Base-by-base conservation (phyloP, 176 grass and related monocot species). In the Aegilops sharonensis region DNA sequence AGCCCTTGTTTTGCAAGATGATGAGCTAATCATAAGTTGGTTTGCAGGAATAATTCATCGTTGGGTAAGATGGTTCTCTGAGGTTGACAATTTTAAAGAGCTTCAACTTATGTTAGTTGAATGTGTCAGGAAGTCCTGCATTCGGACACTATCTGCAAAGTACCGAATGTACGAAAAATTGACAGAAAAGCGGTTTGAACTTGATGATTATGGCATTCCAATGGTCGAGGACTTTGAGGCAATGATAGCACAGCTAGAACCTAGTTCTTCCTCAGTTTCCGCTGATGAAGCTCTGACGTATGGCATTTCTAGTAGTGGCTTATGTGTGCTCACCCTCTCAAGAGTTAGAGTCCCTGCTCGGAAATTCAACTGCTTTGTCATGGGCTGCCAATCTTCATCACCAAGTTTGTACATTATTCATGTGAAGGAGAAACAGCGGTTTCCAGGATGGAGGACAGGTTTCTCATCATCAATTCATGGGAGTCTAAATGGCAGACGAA, bases 381-480 rank as follows among this genome's bases (percentile, higher is more conserved):
- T 91, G 84, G 93, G 96, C 39, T 98, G 95, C 83, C 85, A 69
- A 57, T 83, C 64, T 77, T 82, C 82, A 4, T 98, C 93, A 39
- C 90, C 91, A 20, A 98, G 96, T 86, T 80, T 98, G 83, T 98
- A 98, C 84, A 82, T 63, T 11, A 71, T 98, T 85, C 81, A 87
- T 89, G 88, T 92, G 31, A 98, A 94, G 76, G 96, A 98, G 86
- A 95, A 90, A 79, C 96, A 94, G 8, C 83, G 59, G 77, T 98
- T 98, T 83, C 93, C 96, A 30, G 93, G 90, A 90, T 98, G 88
- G 86, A 95, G 89, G 85, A 94, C 96, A 47, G 93, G 96, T 84
- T 98, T 98, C 87, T 84, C 89, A 36, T 64, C 93, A 79, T 95
- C 90, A n/a, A 94, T 98, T 70, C 81, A 95, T 90, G 82, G 78